phyloP scores from a whole-genome alignment of 192 early-diverging fungal genomes.

The Paraglomus brasilianum region DNA sequence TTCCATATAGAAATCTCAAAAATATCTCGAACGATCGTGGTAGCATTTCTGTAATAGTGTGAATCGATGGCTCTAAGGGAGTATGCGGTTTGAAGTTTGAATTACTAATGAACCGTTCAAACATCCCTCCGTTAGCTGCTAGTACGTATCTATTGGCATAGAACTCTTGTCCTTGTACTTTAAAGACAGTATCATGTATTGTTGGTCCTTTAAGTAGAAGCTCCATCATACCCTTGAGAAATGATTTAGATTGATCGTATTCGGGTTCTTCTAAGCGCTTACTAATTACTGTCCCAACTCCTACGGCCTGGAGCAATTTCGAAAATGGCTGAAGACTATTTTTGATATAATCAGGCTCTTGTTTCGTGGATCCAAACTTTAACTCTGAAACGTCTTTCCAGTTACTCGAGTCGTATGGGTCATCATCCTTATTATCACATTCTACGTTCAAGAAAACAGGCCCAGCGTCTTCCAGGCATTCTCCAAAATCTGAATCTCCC shows the following conservation, averaged over 20 bases:
- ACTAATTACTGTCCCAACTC: background rate
- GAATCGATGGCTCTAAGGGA: background rate
- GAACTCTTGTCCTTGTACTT: background rate
- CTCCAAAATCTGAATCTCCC: background rate
- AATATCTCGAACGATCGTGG: background rate
- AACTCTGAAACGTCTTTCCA: background rate
- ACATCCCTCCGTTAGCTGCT: slow-evolving; percentile 1
- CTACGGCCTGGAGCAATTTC: slow-evolving; percentile 1
- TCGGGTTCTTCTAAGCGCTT: background rate
- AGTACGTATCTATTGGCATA: background rate
- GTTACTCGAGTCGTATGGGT: slow-evolving; percentile 7
- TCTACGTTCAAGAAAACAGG: background rate
- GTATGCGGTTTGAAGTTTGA: background rate
- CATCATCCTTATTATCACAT: background rate
- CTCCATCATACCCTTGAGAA: background rate
- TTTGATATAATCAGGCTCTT: background rate
- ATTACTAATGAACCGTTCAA: background rate
- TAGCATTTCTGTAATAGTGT: background rate
- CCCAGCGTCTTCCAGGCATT: too few relatives aligned
- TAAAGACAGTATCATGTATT: slow-evolving; percentile 15
- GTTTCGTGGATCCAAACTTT: background rate
- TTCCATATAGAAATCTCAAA: slow-evolving; percentile 10
- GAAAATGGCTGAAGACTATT: background rate
- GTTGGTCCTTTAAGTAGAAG: background rate
- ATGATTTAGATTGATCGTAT: background rate